phyloP scores from a whole-genome alignment of 192 early-diverging fungal genomes.

The Podila clonocystis region DNA sequence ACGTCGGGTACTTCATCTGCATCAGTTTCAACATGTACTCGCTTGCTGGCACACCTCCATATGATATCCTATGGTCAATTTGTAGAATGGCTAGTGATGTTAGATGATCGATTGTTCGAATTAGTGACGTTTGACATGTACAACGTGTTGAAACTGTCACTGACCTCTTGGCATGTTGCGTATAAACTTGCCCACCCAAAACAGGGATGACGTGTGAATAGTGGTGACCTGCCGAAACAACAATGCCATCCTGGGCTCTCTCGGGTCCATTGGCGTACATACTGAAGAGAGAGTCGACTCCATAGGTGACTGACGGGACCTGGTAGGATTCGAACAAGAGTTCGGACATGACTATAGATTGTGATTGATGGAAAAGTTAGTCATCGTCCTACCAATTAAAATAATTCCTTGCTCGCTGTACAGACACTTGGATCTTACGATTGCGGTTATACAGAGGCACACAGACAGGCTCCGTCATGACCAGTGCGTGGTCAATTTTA shows the following conservation, averaged over 20 bases:
- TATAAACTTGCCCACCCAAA: constrained; percentile 63
- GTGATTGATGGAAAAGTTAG: not conserved
- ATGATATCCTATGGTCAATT: constrained; percentile 66
- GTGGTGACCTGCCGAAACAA: constrained; percentile 76
- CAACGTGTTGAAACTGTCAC: not conserved
- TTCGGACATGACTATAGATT: constrained; percentile 80
- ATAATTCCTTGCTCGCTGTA: not conserved
- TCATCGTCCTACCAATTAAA: not conserved
- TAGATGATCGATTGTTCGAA: not conserved
- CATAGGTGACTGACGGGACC: constrained; percentile 81
- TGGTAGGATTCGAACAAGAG: constrained; percentile 89
- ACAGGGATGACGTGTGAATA: constrained; percentile 84
- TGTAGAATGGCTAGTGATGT: not conserved
- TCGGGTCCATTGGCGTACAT: constrained; percentile 75
- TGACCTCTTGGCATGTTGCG: constrained; percentile 79
- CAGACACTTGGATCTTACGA: constrained; percentile 52
- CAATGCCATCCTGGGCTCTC: constrained; percentile 71
- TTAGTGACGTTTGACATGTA: too few relatives aligned
- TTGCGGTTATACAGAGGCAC: constrained; percentile 79
- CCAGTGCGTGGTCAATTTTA: constrained; percentile 80
- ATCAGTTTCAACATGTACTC: constrained; percentile 88
- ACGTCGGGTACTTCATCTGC: constrained; percentile 91
- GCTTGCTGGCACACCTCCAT: constrained; percentile 79
- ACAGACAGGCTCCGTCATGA: constrained; percentile 90
- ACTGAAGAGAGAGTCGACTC: constrained; percentile 90